Evolutionary conservation across 108 stramenopile genomes (phyloP), one percentile per base, ranked within the genome.

Genomic region (Fragilaria crotonensis): DNA sequence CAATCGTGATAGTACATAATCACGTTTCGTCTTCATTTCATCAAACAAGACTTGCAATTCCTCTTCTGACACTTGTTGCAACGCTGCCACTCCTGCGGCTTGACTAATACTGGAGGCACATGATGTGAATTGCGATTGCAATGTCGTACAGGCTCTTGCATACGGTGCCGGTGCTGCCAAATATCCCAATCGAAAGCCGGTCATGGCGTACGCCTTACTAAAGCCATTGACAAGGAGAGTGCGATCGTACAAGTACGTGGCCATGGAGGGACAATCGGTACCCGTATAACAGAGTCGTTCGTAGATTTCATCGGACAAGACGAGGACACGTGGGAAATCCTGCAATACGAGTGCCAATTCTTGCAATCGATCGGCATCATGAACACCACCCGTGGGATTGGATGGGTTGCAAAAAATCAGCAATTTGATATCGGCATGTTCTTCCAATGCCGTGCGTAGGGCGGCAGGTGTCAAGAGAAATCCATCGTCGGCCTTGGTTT

Each of bases 321-420:
- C 75, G 48, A 75, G 70, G 20, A 96, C 82, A 23, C 87, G 53
- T 47, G 84, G 82, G 60, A 69, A 83, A 19, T 87, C 81, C 46
- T 54, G 59, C 11, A 86, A 54, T 1, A 97, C 94, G 30, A 61
- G 54, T 5, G 90, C 87, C 25, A 97, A 58, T 48, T 69, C 81
- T 27, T 60, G 55, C 27, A 90, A 67, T 47, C 78, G 61, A 28
- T 77, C 74, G 30, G 72, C 56, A 23, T 70, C 59, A 60, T 87
- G 90, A 2, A 95, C 91, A 4, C 87, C 93, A 46, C 63, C 89
- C 5, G 97, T 97, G 2, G 97, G 97, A 70, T 98, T 98, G 45
- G 89, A 90, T 2, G 97, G 97, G 69, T 97, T 98, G 84, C 97
- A 98, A 25, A 98, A 63, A 58, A 98, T 95, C 33, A 98, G 59